Conservation (phyloP, 2,329 filamentous ascomycete genomes). For the Talaromyces sp. region DNA sequence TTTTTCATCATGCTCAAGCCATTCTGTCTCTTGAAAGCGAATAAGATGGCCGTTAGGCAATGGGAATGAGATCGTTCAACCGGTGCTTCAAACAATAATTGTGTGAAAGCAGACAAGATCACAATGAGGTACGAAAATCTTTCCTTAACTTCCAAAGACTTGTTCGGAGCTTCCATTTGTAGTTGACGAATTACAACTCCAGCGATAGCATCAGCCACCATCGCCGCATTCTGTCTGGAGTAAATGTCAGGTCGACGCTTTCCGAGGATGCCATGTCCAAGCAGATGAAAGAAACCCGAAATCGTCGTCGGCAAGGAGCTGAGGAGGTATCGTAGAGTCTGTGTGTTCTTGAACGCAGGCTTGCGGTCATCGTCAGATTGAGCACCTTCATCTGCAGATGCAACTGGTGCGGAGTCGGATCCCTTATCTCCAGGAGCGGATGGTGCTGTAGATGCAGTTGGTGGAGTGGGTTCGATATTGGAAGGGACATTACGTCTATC, state of each 20-base stretch:
- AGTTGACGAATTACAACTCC: slow-evolving; percentile 67
- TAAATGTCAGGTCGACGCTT: slow-evolving; percentile 67
- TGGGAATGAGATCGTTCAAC: slow-evolving; percentile 49
- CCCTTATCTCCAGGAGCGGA: slow-evolving; percentile 1
- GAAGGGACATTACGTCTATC: slow-evolving; percentile 21
- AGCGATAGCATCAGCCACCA: slow-evolving; percentile 66
- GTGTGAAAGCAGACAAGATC: slow-evolving; percentile 71
- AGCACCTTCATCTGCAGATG: slow-evolving; percentile 11
- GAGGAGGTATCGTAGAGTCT: slow-evolving; percentile 70
- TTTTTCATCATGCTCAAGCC: slow-evolving; percentile 71
- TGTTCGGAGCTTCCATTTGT: slow-evolving; percentile 47
- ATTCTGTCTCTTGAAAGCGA: slow-evolving; percentile 78
- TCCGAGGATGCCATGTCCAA: slow-evolving; percentile 76
- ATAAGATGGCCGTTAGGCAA: slow-evolving; percentile 67
- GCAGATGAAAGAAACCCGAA: slow-evolving; percentile 78
- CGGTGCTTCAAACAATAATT: slow-evolving; percentile 68
- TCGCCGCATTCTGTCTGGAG: slow-evolving; percentile 57
- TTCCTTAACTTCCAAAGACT: slow-evolving; percentile 55
- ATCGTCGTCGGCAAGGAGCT: slow-evolving; percentile 74
- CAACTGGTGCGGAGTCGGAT: neutral
- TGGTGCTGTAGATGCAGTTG: slow-evolving; percentile 3
- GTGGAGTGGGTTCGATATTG: slow-evolving; percentile 26
- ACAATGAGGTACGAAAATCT: slow-evolving; percentile 76
- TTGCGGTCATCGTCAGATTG: slow-evolving; percentile 23
- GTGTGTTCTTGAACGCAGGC: slow-evolving; percentile 67